Base-by-base conservation (phyloP, 164 flowering plant genomes). In the Vitis rupestris region DNA sequence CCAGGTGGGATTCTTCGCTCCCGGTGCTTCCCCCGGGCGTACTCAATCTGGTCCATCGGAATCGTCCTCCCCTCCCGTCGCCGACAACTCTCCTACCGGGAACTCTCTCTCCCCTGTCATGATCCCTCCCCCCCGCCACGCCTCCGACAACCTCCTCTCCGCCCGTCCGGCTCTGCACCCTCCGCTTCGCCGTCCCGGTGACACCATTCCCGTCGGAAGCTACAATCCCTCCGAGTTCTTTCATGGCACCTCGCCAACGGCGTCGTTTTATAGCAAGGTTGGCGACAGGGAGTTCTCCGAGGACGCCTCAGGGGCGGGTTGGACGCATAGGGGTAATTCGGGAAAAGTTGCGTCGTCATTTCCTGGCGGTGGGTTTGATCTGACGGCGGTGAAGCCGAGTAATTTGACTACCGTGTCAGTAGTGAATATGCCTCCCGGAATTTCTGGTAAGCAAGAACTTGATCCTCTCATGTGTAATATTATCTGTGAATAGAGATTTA, bases 61-160 rank as follows among this genome's bases (percentile, higher is more conserved):
- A 62, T 74, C 78, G 67, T 9, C 82, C 9, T 59, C 85, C 10
- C 75, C 82, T 60, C 78, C 83, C 29, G 44, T 60, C 44, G 16
- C 80, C 49, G 31, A 53, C 72, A 9, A 63, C 56, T 76, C 88
- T 37, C 75, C 87, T 12, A 2, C 84, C 63, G 79, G 74, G 16
- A 78, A 82, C 73, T 81, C 88, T 12, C 78, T 85, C 76, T 88
- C 89, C 17, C 90, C 93, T 10, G 89, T 85, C 69, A 85, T 84
- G 88, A 88, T 85, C 75, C 93, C 87, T n/a, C 93, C 87, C 12
- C 85, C 92, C 0, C 85, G 84, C 27, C 86, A 78, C 76, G 62
- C 74, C 61, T 74, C 86, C 61, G 84, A 77, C 51, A 29, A 60
- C 66, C 72, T 59, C 63, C 66, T 65, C 69, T 64, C 56, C 57